Evolutionary conservation across 1,284 basidiomycete genomes (phyloP).

Genomic region (Microbotryomycetes sp.): DNA sequence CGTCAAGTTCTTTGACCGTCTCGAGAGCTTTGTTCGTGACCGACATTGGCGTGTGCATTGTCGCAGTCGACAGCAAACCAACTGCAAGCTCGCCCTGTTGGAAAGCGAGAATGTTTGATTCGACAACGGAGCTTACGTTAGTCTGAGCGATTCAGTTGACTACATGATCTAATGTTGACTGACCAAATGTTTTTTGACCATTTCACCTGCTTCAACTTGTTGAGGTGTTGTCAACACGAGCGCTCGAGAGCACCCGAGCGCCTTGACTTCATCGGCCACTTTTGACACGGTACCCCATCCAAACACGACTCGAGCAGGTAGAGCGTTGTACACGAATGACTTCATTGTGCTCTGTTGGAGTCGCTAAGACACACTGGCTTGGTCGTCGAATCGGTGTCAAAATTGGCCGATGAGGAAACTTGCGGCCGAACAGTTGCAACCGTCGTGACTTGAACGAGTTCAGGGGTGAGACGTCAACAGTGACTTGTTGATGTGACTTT

Average conservation of each 20-base stretch:
- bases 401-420: no score
- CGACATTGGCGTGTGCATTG: slow-evolving; percentile 49
- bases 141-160: neutral
- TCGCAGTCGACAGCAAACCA: slow-evolving; percentile 41
- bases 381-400: no score
- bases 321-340: slow-evolving; percentile 45
- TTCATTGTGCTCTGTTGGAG: slow-evolving; percentile 31
- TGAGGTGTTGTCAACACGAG: slow-evolving; percentile 44
- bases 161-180: slow-evolving; percentile 36
- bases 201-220: slow-evolving; percentile 37
- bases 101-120: neutral
- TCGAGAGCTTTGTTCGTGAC: slow-evolving; percentile 45
- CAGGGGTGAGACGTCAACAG: no score
- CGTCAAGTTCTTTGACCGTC: slow-evolving; percentile 40
- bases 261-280: slow-evolving; percentile 44
- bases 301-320: slow-evolving; percentile 47
- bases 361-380: no score
- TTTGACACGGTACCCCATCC: slow-evolving; percentile 45
- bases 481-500: no score
- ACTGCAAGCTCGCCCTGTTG: slow-evolving; percentile 27
- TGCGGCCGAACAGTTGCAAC: no score
- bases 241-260: slow-evolving; percentile 41
- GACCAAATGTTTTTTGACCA: slow-evolving; percentile 39
- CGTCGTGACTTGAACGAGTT: no score
- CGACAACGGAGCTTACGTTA: neutral